Percentiles rank a stretch among this genome's conserved stretches.
phyloP scores from a whole-genome alignment of 495 filamentous ascomycete genomes.

The Apiosordaria backusii region DNA sequence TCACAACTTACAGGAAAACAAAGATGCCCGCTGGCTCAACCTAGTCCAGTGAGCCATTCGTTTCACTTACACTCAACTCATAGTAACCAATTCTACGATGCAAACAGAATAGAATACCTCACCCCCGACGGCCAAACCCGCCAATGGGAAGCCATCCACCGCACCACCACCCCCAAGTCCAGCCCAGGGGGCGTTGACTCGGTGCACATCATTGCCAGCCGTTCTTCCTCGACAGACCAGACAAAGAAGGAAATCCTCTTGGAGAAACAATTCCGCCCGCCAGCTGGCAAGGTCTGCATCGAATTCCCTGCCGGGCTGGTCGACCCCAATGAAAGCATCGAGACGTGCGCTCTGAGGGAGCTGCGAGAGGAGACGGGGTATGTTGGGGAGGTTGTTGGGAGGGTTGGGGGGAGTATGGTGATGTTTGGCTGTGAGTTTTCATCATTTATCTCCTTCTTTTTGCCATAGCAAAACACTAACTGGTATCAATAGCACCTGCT shows the following conservation, averaged over 20 bases:
- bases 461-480: background rate
- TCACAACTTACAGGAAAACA: constrained; percentile 27
- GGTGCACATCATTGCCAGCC: constrained; percentile 72
- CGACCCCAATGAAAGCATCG: constrained; percentile 65
- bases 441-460: background rate
- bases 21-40: constrained; percentile 62
- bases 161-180: constrained; percentile 57
- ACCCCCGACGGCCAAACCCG: constrained; percentile 60
- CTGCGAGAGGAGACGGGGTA: constrained; percentile 82
- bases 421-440: constrained; percentile 60
- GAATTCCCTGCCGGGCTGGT: constrained; percentile 75
- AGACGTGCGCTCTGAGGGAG: constrained; percentile 68
- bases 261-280: constrained; percentile 73
- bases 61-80: background rate
- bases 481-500: constrained; percentile 31
- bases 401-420: background rate
- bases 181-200: constrained; percentile 59
- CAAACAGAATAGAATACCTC: constrained; percentile 56
- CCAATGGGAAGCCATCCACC: constrained; percentile 67
- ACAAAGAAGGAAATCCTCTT: constrained; percentile 53
- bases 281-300: constrained; percentile 64
- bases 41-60: constrained; percentile 46
- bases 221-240: constrained; percentile 45
- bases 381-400: constrained; percentile 51
- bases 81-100: too few relatives aligned